phyloP scores from a whole-genome alignment of 495 filamentous ascomycete genomes.

The Ramalina intermedia region DNA sequence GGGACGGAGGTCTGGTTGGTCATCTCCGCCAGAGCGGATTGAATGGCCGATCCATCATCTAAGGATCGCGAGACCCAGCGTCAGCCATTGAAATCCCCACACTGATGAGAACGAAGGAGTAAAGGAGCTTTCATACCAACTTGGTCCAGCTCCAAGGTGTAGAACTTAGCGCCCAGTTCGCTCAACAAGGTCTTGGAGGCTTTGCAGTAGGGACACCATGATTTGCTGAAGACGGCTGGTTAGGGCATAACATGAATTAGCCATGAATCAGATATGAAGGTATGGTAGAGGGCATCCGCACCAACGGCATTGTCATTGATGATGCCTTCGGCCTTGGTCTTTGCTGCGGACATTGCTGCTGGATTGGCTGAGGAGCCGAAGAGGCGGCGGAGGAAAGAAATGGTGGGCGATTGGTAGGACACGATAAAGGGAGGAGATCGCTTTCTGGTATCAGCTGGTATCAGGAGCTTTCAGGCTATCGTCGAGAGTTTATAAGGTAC shows the following conservation, averaged over 20 bases:
- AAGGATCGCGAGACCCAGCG: not conserved
- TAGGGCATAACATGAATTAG: not conserved
- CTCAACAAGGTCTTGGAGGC: slow-evolving; percentile 62
- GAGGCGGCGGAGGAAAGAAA: slow-evolving; percentile 64
- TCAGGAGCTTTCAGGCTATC: not conserved
- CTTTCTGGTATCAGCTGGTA: too few species aligned
- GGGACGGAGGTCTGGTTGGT: slow-evolving; percentile 77
- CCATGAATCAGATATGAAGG: not conserved
- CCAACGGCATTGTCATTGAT: slow-evolving; percentile 88
- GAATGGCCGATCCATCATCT: slow-evolving; percentile 73
- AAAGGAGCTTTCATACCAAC: slow-evolving; percentile 36
- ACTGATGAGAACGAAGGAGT: not conserved
- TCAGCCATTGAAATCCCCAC: too few species aligned
- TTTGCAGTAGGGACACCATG: slow-evolving; percentile 89
- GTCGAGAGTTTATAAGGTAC: not conserved
- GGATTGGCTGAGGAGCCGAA: slow-evolving; percentile 51
- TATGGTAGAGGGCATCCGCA: slow-evolving; percentile 27
- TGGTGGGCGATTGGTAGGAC: slow-evolving; percentile 31
- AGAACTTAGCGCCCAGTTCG: slow-evolving; percentile 56
- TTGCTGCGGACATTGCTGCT: slow-evolving; percentile 67
- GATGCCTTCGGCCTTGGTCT: slow-evolving; percentile 68
- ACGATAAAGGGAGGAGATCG: too few species aligned
- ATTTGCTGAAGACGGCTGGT: slow-evolving; percentile 86
- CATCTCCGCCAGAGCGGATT: slow-evolving; percentile 68
- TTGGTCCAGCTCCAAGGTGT: slow-evolving; percentile 70